Conservation (phyloP, 192 early-diverging fungal genomes). For the Diversispora epigaea region DNA sequence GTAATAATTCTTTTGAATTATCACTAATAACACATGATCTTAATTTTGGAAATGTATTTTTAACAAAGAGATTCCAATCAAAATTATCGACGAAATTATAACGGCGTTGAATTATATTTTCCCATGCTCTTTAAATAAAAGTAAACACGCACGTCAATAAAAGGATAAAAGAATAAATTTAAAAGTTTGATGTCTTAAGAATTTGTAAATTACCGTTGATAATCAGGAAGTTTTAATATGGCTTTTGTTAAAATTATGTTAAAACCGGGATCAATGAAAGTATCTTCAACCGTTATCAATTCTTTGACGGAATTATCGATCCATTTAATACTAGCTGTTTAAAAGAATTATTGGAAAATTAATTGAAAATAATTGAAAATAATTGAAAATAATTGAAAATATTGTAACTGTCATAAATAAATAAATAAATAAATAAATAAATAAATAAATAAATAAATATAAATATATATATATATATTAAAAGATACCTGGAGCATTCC, state of each 20-base stretch:
- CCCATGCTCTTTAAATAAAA: background rate
- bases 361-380: too few species aligned
- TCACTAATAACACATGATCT: background rate
- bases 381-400: too few species aligned
- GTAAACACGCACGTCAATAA: background rate
- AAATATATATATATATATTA: background rate
- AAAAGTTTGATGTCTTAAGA: background rate
- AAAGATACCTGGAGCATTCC: background rate
- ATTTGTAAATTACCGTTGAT: slow-evolving; percentile 16
- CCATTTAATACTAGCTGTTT: background rate
- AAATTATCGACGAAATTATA: slow-evolving; percentile 15
- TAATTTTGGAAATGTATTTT: background rate
- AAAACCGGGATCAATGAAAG: slow-evolving; percentile 4
- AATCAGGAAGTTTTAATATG: slow-evolving; percentile 5
- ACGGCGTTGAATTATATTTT: slow-evolving; percentile 5
- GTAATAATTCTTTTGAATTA: background rate
- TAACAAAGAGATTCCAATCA: slow-evolving; percentile 9
- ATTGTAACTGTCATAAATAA: too few species aligned
- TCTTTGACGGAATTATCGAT: background rate
- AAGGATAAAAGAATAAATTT: background rate
- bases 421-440: too few species aligned
- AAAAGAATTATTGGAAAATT: background rate
- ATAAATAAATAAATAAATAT: too few species aligned
- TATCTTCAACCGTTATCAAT: background rate
- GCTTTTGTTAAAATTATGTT: background rate